These are phyloP conservation scores for Arthonia radiata DNA, from an alignment of 495 filamentous ascomycete species.

Conservation along the genomic window DNA sequence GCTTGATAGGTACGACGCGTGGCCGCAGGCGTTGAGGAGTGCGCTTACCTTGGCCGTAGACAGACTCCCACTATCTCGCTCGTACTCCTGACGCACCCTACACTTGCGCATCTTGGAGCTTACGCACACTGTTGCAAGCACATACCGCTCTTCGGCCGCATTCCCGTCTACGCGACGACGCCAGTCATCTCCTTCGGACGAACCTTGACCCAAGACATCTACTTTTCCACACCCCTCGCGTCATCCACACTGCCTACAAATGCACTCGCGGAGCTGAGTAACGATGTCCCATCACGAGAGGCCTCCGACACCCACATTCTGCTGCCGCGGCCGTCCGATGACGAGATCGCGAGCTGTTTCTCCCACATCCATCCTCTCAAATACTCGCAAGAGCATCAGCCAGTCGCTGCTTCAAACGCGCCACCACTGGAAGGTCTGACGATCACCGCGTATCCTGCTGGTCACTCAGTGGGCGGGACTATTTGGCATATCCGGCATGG, in stretches of 20 bases:
- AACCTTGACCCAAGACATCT: slow-evolving; percentile 75
- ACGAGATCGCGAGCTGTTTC: slow-evolving; percentile 85
- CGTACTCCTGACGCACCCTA: slow-evolving; percentile 87
- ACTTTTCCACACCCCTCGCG: slow-evolving; percentile 68
- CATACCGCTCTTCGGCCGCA: slow-evolving; percentile 69
- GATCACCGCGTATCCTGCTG: slow-evolving; percentile 89
- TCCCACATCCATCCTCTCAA: slow-evolving; percentile 80
- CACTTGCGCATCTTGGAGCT: slow-evolving; percentile 68
- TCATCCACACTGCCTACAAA: slow-evolving; percentile 46
- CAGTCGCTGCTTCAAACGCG: slow-evolving; percentile 60
- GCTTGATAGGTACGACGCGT: slow-evolving; percentile 52
- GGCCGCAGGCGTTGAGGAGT: background rate
- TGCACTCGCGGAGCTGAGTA: slow-evolving; percentile 42
- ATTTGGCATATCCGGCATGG: slow-evolving; percentile 99
- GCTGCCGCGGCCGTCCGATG: slow-evolving; percentile 51
- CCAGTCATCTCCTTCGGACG: slow-evolving; percentile 84
- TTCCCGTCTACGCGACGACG: slow-evolving; percentile 88
- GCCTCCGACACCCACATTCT: slow-evolving; percentile 29
- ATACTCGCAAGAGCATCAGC: slow-evolving; percentile 88
- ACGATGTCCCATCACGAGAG: slow-evolving; percentile 9
- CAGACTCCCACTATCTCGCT: slow-evolving; percentile 77
- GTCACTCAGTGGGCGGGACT: slow-evolving; percentile 83
- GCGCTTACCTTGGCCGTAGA: slow-evolving; percentile 17
- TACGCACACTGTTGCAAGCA: slow-evolving; percentile 95
- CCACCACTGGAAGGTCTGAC: slow-evolving; percentile 78